Percentiles rank a stretch among this genome's conserved stretches.
Evolutionary conservation across 2,329 filamentous ascomycete genomes (phyloP).

Genomic region (Paraconiothyrium brasiliense): DNA sequence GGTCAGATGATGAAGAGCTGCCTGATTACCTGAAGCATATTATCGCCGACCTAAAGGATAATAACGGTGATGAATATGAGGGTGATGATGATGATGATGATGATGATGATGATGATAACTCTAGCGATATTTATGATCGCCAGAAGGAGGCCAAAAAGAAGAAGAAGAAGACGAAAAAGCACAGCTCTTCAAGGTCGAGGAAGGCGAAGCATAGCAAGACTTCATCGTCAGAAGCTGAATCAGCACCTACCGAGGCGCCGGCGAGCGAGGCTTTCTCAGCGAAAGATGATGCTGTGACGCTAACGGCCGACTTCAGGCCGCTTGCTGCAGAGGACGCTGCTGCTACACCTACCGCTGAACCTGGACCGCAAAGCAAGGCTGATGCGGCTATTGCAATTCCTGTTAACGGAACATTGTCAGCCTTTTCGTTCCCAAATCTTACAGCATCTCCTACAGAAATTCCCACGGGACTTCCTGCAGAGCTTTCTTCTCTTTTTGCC

Average conservation of each 20-base stretch:
- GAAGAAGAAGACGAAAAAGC: not conserved
- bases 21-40: not conserved
- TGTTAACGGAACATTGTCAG: not conserved
- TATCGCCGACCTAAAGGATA: not conserved
- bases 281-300: not conserved
- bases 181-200: not conserved
- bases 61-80: not conserved
- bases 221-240: no score
- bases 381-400: not conserved
- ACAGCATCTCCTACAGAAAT: not conserved
- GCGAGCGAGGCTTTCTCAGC: not conserved
- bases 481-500: not conserved
- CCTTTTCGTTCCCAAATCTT: not conserved
- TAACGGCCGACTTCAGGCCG: not conserved
- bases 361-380: not conserved
- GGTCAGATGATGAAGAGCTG: not conserved
- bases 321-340: not conserved
- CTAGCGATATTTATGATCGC: not conserved
- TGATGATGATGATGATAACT: not conserved
- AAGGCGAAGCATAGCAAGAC: not conserved
- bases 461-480: not conserved
- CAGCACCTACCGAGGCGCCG: not conserved
- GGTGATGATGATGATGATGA: not conserved
- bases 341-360: not conserved
- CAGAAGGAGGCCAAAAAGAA: not conserved